Evolutionary conservation across 345 rosid species (phyloP).

Genomic region (Combretum micranthum): DNA sequence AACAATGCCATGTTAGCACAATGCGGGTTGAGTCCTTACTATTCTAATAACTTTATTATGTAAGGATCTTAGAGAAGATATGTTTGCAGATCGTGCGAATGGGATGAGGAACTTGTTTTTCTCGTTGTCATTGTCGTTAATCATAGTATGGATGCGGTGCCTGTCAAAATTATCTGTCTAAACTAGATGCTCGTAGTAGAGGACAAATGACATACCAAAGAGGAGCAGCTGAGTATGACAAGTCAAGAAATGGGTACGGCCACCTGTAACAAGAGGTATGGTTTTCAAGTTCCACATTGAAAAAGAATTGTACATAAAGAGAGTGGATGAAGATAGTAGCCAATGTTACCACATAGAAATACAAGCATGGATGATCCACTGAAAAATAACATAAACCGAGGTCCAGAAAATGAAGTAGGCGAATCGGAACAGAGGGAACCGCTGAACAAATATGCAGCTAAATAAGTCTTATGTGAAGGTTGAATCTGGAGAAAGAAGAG

Average conservation of each 20-base stretch:
- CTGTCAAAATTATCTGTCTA: not conserved
- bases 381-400: conserved; percentile 53
- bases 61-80: no score
- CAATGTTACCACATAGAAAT: conserved; percentile 56
- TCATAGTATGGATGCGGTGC: not conserved
- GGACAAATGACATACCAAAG: conserved; percentile 48
- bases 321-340: not conserved
- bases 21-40: no score
- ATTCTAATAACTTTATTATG: no score
- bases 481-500: not conserved
- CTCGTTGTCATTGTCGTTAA: not conserved
- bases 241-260: conserved; percentile 90
- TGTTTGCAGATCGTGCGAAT: no score
- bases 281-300: conserved; percentile 6
- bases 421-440: conserved; percentile 76
- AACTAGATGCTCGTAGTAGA: not conserved
- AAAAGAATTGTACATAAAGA: not conserved
- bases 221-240: conserved; percentile 65
- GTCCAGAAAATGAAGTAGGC: conserved; percentile 79
- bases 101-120: no score
- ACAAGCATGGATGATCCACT: conserved; percentile 90
- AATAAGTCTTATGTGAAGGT: not conserved
- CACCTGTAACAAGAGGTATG: conserved; percentile 50
- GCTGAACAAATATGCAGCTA: conserved; percentile 32
- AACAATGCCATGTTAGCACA: not conserved